phyloP scores from a whole-genome alignment of 1,284 basidiomycete genomes.

The Polyporus tsugae region DNA sequence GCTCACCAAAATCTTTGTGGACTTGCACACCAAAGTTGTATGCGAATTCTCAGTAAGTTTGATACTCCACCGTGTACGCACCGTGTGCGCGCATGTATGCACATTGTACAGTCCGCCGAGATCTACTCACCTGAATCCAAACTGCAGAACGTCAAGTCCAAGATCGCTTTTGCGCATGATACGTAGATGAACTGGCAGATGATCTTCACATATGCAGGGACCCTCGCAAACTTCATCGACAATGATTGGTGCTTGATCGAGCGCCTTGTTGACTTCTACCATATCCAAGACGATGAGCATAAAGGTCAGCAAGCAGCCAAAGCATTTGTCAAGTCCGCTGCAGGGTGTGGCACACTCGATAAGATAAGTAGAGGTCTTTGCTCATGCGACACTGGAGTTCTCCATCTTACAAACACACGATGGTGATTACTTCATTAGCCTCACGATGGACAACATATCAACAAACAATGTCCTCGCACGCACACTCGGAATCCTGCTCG shows the following conservation, averaged over 20 bases:
- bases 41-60: neutral
- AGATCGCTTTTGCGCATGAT: neutral
- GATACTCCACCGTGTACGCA: too few species aligned
- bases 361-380: too few species aligned
- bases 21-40: neutral
- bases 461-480: conserved; percentile 27
- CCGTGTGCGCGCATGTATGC: too few species aligned
- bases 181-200: neutral
- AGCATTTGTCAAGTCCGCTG: neutral
- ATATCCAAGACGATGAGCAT: neutral
- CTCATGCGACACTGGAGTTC: too few species aligned
- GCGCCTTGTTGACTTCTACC: neutral
- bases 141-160: neutral
- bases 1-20: neutral
- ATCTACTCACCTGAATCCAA: neutral
- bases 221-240: neutral
- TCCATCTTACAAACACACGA: neutral
- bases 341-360: neutral
- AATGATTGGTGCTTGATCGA: neutral
- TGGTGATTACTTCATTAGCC: conserved; percentile 11
- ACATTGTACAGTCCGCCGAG: too few species aligned
- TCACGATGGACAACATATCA: conserved; percentile 40
- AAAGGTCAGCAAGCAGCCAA: neutral
- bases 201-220: neutral
- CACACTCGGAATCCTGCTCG: conserved; percentile 2